These are phyloP conservation scores for Rhizopogon salebrosus DNA, from an alignment of 768 basidiomycete species.

Conservation along the genomic window DNA sequence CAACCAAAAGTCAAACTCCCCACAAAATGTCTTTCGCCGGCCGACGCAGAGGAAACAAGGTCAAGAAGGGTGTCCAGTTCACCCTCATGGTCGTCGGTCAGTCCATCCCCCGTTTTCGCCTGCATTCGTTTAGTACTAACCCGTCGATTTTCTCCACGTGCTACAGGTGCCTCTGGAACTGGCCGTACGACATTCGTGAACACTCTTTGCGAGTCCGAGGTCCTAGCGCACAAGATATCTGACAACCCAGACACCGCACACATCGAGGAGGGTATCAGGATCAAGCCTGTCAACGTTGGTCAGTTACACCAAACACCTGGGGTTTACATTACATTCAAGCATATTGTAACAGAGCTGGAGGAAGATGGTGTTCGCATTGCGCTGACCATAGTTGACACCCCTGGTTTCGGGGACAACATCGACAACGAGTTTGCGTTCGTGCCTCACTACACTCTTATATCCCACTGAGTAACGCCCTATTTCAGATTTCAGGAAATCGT, in stretches of 20 bases:
- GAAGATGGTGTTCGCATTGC: conserved; percentile 98
- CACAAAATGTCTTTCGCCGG: conserved; percentile 77
- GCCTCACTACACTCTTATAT: conserved; percentile 1
- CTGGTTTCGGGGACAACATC: conserved; percentile 98
- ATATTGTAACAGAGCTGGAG: conserved; percentile 69
- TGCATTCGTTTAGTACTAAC: conserved; percentile 16
- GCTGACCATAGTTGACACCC: conserved; percentile 96
- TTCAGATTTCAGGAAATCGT: conserved; percentile 94
- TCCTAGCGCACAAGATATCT: conserved; percentile 80
- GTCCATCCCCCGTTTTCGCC: conserved; percentile 17
- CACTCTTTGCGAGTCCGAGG: conserved; percentile 96
- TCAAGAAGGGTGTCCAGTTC: conserved; percentile 98
- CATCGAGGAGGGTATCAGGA: conserved; percentile 88
- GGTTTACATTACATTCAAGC: background rate
- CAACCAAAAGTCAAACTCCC: conserved; percentile 11
- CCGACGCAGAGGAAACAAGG: conserved; percentile 87
- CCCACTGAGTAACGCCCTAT: conserved; percentile 2
- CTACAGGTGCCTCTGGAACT: conserved; percentile 89
- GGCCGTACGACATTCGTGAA: conserved; percentile 99
- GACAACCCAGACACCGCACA: conserved; percentile 87
- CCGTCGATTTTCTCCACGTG: conserved; percentile 3
- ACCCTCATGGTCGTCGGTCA: conserved; percentile 96
- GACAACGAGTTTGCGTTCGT: conserved; percentile 97
- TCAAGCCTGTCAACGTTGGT: conserved; percentile 95
- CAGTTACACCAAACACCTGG: conserved; percentile 1